phyloP scores from a whole-genome alignment of 192 early-diverging fungal species.

The Coemansia sp. region DNA sequence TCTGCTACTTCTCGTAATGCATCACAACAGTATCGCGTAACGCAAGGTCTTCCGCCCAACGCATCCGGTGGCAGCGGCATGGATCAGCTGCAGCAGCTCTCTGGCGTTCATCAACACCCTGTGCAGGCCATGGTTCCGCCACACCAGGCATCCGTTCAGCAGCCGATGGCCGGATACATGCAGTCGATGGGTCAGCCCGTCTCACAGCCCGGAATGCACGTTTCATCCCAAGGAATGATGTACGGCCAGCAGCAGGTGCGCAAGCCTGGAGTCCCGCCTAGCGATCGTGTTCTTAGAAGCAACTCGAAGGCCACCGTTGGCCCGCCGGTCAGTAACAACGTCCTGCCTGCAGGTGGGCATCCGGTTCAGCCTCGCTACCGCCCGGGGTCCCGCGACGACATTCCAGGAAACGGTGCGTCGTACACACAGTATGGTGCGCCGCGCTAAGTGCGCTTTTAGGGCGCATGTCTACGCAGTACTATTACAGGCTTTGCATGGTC shows the following conservation, averaged over 20 bases:
- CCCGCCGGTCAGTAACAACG: constrained; percentile 16
- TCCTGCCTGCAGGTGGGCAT: constrained; percentile 15
- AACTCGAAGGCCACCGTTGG: constrained; percentile 25
- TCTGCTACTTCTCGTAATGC: constrained; percentile 30
- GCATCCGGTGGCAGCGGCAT: constrained; percentile 25
- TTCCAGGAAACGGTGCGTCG: constrained; percentile 18
- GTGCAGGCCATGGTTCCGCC: constrained; percentile 28
- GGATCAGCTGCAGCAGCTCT: constrained; percentile 34
- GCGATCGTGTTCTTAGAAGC: constrained; percentile 51
- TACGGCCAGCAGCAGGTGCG: constrained; percentile 33
- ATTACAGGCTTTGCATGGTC: background rate
- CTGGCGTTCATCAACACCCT: constrained; percentile 29
- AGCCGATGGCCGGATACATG: constrained; percentile 36
- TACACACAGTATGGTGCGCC: constrained; percentile 29
- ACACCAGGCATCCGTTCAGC: constrained; percentile 29
- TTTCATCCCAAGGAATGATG: constrained; percentile 33
- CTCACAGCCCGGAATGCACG: constrained; percentile 27
- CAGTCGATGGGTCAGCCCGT: constrained; percentile 26
- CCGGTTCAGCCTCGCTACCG: constrained; percentile 36
- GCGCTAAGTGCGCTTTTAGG: constrained; percentile 11
- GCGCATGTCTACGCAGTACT: background rate
- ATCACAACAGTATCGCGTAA: constrained; percentile 46
- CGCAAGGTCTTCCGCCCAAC: constrained; percentile 43
- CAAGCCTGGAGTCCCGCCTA: constrained; percentile 26
- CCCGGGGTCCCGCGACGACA: constrained; percentile 39